These are phyloP conservation scores for Ophiosphaerella narmari DNA, from an alignment of 2,329 filamentous ascomycete species.

Conservation along the genomic window DNA sequence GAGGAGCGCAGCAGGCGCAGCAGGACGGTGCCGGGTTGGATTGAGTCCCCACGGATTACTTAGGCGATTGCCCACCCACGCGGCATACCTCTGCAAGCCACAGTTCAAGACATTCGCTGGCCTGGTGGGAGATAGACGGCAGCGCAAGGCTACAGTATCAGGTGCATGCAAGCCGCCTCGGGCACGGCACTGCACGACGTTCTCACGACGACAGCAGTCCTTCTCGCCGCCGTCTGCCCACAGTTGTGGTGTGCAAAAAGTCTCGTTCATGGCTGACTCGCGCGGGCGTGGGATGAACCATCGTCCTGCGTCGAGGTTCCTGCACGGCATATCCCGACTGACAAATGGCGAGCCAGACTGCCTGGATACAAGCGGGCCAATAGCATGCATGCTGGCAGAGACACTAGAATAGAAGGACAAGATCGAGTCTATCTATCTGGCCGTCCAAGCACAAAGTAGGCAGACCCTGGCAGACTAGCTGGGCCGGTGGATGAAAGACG, in stretches of 20 bases:
- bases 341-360: too few species aligned
- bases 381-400: too few species aligned
- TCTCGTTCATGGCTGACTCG: conserved; percentile 9
- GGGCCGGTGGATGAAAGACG: background rate
- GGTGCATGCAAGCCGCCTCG: conserved; percentile 1
- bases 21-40: conserved; percentile 11
- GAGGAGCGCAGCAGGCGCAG: conserved; percentile 7
- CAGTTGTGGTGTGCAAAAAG: conserved; percentile 1
- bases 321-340: too few species aligned
- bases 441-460: background rate
- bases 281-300: conserved; percentile 10
- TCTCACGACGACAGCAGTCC: background rate
- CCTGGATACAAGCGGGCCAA: too few species aligned
- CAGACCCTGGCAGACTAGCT: conserved; percentile 2
- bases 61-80: conserved; percentile 11
- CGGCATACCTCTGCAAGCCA: conserved; percentile 1
- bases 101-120: background rate
- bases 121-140: conserved; percentile 1
- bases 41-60: conserved; percentile 13
- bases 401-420: too few species aligned
- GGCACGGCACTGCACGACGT: conserved; percentile 5
- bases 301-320: background rate
- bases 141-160: conserved; percentile 7
- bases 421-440: too few species aligned
- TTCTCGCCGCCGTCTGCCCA: background rate